A percentile compares a stretch with the other conserved stretches of the same genome.
Conservation (phyloP, 140 eudicot species). For the Stevia rebaudiana region DNA sequence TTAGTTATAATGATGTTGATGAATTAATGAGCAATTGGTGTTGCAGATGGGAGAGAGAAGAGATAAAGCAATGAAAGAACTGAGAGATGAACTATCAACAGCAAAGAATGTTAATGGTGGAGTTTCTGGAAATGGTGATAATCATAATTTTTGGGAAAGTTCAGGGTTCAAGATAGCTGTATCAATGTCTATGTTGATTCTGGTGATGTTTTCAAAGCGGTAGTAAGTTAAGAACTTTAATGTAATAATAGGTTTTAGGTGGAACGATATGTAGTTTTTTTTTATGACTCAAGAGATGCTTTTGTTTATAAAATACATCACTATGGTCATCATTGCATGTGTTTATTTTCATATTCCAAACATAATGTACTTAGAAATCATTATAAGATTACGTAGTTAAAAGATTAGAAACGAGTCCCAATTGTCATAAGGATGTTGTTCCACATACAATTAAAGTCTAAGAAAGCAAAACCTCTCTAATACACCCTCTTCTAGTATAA, state of each 20-base stretch:
- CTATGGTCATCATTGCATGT: too few relatives aligned
- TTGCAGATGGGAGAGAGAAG: slow-evolving; percentile 79
- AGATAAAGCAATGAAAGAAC: slow-evolving; percentile 72
- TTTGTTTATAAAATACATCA: too few relatives aligned
- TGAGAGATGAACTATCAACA: slow-evolving; percentile 58
- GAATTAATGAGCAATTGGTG: not conserved
- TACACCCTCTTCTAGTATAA: slow-evolving; percentile 4
- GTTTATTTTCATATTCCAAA: too few relatives aligned
- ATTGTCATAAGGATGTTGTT: too few relatives aligned
- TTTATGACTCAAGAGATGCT: too few relatives aligned
- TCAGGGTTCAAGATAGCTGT: slow-evolving; percentile 65
- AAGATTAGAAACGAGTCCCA: too few relatives aligned
- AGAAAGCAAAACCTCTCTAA: slow-evolving; percentile 1
- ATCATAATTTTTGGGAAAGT: slow-evolving; percentile 72
- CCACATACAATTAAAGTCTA: not conserved
- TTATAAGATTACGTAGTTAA: too few relatives aligned
- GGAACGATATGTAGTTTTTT: too few relatives aligned
- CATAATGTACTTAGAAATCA: too few relatives aligned
- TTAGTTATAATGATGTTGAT: not conserved
- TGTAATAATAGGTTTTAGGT: too few relatives aligned
- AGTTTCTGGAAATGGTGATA: slow-evolving; percentile 28
- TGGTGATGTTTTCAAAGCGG: slow-evolving; percentile 77
- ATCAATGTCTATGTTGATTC: slow-evolving; percentile 86
- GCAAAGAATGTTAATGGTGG: slow-evolving; percentile 33
- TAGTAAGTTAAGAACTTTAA: slow-evolving; percentile 22